Base-by-base conservation (phyloP, 768 basidiomycete species). In the Dictyophora rubrovolvata region DNA sequence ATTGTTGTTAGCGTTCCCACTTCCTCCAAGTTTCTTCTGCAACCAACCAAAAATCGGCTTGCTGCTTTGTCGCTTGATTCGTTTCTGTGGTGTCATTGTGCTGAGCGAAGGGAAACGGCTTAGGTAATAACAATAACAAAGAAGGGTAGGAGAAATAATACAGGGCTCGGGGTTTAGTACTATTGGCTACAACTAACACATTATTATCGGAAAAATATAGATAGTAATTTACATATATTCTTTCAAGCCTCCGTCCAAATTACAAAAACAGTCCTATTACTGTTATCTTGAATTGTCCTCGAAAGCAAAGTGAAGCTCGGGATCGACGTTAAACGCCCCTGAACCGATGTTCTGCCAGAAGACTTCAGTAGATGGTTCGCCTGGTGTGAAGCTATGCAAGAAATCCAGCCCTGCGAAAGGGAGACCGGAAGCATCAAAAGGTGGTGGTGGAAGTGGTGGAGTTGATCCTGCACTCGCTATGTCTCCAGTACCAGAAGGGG, bases 11-110 rank as follows among this genome's bases (percentile, higher is more conserved):
- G 74, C 65, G 61, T 79, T 81, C 37, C 76, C 82, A 20, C 84
- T 79, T 22, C 87, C 87, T 36, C 83, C 85, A 14, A 93, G 76
- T 70, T 93, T 93, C 63, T 88, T 83, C 66, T 92, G 89, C 61
- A 93, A 84, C 90, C 90, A 93, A 65, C 89, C 87, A 65, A 93
- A 84, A 65, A 93, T 86, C 9, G 90, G 90, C 68, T 89, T 88
- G 69, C 89, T 86, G 17, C 86, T 82, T 42, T 85, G 82, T 52
- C 82, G 79, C 56, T 84, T 72, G 7, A 80, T 68, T 68, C 86
- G 87, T 74, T 88, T 87, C 51, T 51, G 49, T 33, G 57, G 50
- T 48, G 57, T 59, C 57, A 59, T 59, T 12, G 42, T 14, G 4
- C 4, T 3, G 42, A 42, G n/a, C 12, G 42, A 42, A 42, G 42